Conservation (phyloP, 495 filamentous ascomycete genomes). For the Haplographium delicatum region DNA sequence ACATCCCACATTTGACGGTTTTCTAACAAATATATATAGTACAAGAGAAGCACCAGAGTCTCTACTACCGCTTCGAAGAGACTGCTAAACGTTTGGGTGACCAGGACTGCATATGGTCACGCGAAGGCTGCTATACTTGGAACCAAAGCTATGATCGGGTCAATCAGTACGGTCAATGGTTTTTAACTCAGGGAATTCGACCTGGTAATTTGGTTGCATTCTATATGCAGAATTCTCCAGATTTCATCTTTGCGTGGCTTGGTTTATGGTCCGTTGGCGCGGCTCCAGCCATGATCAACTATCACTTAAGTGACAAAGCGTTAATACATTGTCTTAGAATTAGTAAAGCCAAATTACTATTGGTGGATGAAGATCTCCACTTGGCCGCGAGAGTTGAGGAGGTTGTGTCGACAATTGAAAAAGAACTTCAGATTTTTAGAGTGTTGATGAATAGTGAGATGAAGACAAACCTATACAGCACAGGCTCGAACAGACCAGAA, state of each 20-base stretch:
- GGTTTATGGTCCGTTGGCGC: slow-evolving; percentile 58
- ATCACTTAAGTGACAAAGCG: slow-evolving; percentile 59
- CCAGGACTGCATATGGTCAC: slow-evolving; percentile 61
- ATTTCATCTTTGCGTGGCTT: slow-evolving; percentile 62
- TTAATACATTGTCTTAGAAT: slow-evolving; percentile 65
- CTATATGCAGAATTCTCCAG: slow-evolving; percentile 62
- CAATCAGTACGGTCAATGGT: slow-evolving; percentile 62
- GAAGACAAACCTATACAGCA: slow-evolving; percentile 40
- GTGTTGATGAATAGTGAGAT: slow-evolving; percentile 44
- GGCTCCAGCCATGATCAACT: slow-evolving; percentile 68
- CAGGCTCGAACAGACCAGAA: slow-evolving; percentile 42
- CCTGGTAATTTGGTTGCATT: slow-evolving; percentile 62
- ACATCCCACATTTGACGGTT: background rate
- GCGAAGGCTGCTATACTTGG: slow-evolving; percentile 58
- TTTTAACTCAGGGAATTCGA: slow-evolving; percentile 52
- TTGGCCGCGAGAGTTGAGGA: slow-evolving; percentile 52
- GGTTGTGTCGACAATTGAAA: slow-evolving; percentile 39
- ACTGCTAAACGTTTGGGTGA: slow-evolving; percentile 41
- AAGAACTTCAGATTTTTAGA: slow-evolving; percentile 47
- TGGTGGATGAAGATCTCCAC: slow-evolving; percentile 60
- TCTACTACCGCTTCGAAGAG: slow-evolving; percentile 61
- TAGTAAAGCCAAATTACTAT: slow-evolving; percentile 49
- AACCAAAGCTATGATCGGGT: slow-evolving; percentile 47
- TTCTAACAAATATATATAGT: no score
- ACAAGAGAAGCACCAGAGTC: no score